Conservation (phyloP, 148 eudicot species). For the Vaccinium macrocarpon region DNA sequence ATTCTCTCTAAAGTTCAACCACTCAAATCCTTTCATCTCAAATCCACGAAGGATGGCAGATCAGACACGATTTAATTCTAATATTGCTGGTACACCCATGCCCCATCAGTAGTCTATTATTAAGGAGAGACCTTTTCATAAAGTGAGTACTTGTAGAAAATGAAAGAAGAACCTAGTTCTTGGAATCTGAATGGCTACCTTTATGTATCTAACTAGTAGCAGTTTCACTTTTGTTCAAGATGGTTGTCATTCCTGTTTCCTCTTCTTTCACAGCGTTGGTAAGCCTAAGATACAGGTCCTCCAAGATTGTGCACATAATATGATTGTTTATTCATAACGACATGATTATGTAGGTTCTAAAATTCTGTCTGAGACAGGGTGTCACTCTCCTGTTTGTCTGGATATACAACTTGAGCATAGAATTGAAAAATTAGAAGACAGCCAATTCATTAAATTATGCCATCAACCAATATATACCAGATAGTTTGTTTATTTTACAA, state of each 20-base stretch:
- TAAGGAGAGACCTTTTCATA: neutral
- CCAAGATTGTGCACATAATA: no score
- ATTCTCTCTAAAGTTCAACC: neutral
- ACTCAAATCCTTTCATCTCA: neutral
- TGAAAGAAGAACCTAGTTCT: neutral
- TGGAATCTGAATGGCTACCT: slow-evolving; percentile 1
- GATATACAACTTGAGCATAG: neutral
- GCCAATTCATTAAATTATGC: neutral
- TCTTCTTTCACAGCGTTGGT: neutral
- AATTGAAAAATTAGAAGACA: slow-evolving; percentile 1
- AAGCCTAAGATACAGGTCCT: neutral
- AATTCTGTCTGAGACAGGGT: neutral
- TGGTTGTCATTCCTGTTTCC: neutral
- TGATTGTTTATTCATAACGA: neutral
- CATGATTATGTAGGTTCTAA: neutral
- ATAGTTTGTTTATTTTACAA: neutral
- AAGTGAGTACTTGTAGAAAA: neutral
- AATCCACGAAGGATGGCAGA: neutral
- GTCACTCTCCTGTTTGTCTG: neutral
- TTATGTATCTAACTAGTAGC: neutral
- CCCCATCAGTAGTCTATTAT: neutral
- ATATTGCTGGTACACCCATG: neutral
- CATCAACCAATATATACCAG: neutral
- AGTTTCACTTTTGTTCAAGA: neutral
- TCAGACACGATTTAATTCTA: neutral